Conservation (phyloP, 2,329 filamentous ascomycete genomes). For the Parastagonospora avenae region DNA sequence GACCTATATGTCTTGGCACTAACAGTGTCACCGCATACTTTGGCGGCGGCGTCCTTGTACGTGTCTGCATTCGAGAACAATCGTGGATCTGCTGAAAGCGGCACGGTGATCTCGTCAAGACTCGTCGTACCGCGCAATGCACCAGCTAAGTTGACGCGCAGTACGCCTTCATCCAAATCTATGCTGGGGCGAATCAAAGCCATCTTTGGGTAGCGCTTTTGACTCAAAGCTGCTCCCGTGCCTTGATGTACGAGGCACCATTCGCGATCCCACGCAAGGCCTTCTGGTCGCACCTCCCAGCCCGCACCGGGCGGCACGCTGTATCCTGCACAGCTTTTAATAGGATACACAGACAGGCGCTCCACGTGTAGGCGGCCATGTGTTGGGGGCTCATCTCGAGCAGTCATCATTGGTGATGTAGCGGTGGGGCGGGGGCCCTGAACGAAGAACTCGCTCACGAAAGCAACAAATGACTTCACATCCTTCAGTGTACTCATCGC, state of each 20-base stretch:
- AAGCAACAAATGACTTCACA: constrained; percentile 71
- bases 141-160: constrained; percentile 64
- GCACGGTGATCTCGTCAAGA: constrained; percentile 50
- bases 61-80: constrained; percentile 54
- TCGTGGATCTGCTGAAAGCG: constrained; percentile 71
- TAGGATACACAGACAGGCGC: constrained; percentile 73
- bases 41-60: constrained; percentile 59
- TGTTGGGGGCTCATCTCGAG: constrained; percentile 32
- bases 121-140: constrained; percentile 35
- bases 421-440: constrained; percentile 26
- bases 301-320: constrained; percentile 64
- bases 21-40: constrained; percentile 83
- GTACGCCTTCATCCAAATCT: constrained; percentile 69
- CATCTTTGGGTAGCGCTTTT: constrained; percentile 90
- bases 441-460: constrained; percentile 61
- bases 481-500: constrained; percentile 85
- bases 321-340: constrained; percentile 91
- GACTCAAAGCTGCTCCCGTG: constrained; percentile 81
- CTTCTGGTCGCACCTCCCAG: constrained; percentile 83
- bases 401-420: constrained; percentile 25
- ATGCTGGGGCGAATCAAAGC: constrained; percentile 76
- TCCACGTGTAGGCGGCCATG: constrained; percentile 50
- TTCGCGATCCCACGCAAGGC: constrained; percentile 91
- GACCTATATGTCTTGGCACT: constrained; percentile 72
- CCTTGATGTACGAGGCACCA: constrained; percentile 93